phyloP scores from a whole-genome alignment of 1,284 basidiomycete species.

The Boletellus sp. region DNA sequence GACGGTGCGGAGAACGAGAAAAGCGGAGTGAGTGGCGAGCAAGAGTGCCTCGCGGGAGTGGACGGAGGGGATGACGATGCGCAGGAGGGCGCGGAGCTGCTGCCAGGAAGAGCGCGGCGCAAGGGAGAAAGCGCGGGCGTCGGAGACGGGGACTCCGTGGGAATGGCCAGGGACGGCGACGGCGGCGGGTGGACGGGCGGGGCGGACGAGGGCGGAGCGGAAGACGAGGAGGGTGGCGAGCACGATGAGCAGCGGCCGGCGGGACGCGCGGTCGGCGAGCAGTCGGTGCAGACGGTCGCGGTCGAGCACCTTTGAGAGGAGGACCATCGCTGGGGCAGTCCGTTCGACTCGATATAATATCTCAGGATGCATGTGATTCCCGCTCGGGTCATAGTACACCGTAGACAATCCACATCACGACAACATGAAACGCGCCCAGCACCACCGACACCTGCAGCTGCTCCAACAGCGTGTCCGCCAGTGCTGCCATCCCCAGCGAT shows the following conservation, averaged over 20 bases:
- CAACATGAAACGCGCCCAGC: conserved; percentile 40
- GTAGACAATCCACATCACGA: conserved; percentile 21
- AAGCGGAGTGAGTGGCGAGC: conserved; percentile 79
- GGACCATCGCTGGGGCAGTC: conserved; percentile 17
- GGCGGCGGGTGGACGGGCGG: conserved; percentile 29
- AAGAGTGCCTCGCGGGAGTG: conserved; percentile 77
- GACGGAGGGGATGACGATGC: conserved; percentile 73
- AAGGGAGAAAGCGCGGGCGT: too few species aligned
- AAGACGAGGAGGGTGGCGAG: conserved; percentile 24
- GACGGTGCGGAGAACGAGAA: conserved; percentile 84
- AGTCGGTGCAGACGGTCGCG: too few species aligned
- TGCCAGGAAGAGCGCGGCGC: conserved; percentile 56
- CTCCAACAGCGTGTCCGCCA: conserved; percentile 47
- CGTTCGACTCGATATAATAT: neutral
- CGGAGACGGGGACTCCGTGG: too few species aligned
- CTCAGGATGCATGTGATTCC: conserved; percentile 19
- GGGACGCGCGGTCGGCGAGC: neutral
- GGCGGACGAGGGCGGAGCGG: conserved; percentile 17
- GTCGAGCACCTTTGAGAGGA: conserved; percentile 18
- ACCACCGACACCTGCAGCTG: conserved; percentile 35
- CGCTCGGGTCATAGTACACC: neutral
- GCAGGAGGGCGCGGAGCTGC: conserved; percentile 76
- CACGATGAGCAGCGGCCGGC: conserved; percentile 12
- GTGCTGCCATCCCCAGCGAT: conserved; percentile 37
- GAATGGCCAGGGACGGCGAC: too few species aligned